Evolutionary conservation across 768 basidiomycete genomes (phyloP).

Genomic region (Scleroderma bovista): DNA sequence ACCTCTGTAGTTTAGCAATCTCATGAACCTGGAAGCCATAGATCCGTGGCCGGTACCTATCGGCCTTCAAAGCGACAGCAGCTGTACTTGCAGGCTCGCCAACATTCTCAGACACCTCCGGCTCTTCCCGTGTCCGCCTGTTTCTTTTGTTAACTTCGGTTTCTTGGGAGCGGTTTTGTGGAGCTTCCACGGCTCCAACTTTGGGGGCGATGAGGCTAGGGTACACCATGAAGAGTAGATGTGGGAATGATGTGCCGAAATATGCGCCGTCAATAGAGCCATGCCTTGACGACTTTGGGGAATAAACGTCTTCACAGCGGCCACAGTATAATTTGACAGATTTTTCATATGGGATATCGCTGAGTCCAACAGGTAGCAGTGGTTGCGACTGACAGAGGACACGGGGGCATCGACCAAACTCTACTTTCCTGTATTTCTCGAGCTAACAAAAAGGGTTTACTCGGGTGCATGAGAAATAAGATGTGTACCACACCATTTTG

Average conservation of each 20-base stretch:
- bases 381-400: constrained; percentile 93
- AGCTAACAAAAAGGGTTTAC: constrained; percentile 41
- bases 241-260: constrained; percentile 97
- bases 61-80: constrained; percentile 80
- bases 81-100: constrained; percentile 75
- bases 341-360: constrained; percentile 97
- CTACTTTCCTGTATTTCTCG: constrained; percentile 97
- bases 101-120: constrained; percentile 45
- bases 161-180: constrained; percentile 19
- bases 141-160: constrained; percentile 31
- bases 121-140: constrained; percentile 52
- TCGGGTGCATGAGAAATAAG: neutral
- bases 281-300: constrained; percentile 94
- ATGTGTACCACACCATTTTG: constrained; percentile 73
- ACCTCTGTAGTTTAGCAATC: constrained; percentile 86
- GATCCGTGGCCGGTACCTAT: constrained; percentile 87
- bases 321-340: constrained; percentile 99
- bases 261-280: constrained; percentile 98
- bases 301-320: constrained; percentile 97
- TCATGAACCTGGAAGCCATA: constrained; percentile 98
- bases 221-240: constrained; percentile 95
- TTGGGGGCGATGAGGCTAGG: constrained; percentile 89
- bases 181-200: constrained; percentile 43
- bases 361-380: constrained; percentile 93
- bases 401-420: constrained; percentile 97